phyloP scores from a whole-genome alignment of 805 yeast species.

The Sugiyamaella floridensis region DNA sequence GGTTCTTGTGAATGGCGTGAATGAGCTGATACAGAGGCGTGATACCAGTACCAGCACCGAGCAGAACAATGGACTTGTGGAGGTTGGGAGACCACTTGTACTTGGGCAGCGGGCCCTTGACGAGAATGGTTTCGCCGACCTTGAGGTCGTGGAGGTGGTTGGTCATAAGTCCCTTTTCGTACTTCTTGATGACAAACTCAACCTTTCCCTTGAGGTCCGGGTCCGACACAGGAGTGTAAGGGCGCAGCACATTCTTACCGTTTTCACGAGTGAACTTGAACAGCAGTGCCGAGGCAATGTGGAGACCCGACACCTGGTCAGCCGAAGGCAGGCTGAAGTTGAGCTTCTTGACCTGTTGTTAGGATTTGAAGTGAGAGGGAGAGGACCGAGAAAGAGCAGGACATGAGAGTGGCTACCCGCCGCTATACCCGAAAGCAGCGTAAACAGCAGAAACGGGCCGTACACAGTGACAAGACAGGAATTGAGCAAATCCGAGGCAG shows the following conservation, averaged over 20 bases:
- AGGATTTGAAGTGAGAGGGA: neutral
- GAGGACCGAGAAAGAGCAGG: neutral
- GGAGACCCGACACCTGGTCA: constrained; percentile 68
- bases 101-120: constrained; percentile 91
- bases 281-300: constrained; percentile 70
- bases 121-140: constrained; percentile 72
- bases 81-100: constrained; percentile 87
- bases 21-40: constrained; percentile 90
- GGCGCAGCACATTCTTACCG: constrained; percentile 80
- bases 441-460: too few species aligned
- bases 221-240: constrained; percentile 76
- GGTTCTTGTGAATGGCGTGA: constrained; percentile 68
- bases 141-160: constrained; percentile 63
- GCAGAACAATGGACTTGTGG: constrained; percentile 67
- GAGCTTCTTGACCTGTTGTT: constrained; percentile 45
- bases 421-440: too few species aligned
- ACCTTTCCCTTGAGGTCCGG: constrained; percentile 62
- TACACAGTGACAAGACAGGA: too few species aligned
- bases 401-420: too few species aligned
- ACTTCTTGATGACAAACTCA: constrained; percentile 76
- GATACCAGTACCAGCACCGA: constrained; percentile 97
- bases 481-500: too few species aligned
- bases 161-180: constrained; percentile 80
- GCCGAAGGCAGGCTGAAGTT: constrained; percentile 60
- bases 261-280: constrained; percentile 71